Evolutionary conservation across 257 asterid species (phyloP).

Genomic region (Ilex asprella): DNA sequence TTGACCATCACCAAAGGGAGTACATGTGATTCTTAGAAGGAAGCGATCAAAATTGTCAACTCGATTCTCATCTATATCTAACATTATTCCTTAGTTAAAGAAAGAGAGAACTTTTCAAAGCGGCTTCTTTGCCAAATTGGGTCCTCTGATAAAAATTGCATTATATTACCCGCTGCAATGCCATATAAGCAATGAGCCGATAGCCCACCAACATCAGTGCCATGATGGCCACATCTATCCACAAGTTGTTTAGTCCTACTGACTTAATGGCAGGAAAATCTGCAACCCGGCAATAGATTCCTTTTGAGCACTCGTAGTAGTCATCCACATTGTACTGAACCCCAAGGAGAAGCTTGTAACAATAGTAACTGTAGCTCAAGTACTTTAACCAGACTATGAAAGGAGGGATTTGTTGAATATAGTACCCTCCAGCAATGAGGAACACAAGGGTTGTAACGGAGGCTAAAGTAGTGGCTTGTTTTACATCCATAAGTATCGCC

Average conservation of each 20-base stretch:
- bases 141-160: slow-evolving; percentile 1
- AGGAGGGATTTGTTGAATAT: slow-evolving; percentile 78
- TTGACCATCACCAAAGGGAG: slow-evolving; percentile 8
- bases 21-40: slow-evolving; percentile 10
- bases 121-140: background rate
- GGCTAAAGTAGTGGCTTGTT: slow-evolving; percentile 90
- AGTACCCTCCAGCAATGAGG: slow-evolving; percentile 96
- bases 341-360: slow-evolving; percentile 81
- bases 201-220: slow-evolving; percentile 73
- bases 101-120: slow-evolving; percentile 28
- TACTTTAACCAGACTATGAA: slow-evolving; percentile 83
- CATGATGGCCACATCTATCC: slow-evolving; percentile 67
- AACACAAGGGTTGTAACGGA: slow-evolving; percentile 87
- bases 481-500: slow-evolving; percentile 93
- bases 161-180: slow-evolving; percentile 65
- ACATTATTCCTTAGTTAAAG: slow-evolving; percentile 37
- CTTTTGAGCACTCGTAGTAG: slow-evolving; percentile 65
- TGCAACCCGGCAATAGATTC: slow-evolving; percentile 58
- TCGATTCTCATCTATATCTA: slow-evolving; percentile 26
- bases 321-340: slow-evolving; percentile 65
- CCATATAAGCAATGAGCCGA: slow-evolving; percentile 72
- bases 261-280: slow-evolving; percentile 75
- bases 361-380: slow-evolving; percentile 84
- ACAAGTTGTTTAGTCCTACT: slow-evolving; percentile 59
- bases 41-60: slow-evolving; percentile 23